A percentile compares a stretch with the other conserved stretches of the same genome.
phyloP scores from a whole-genome alignment of 1,284 basidiomycete genomes.

The Porodaedalea pini region DNA sequence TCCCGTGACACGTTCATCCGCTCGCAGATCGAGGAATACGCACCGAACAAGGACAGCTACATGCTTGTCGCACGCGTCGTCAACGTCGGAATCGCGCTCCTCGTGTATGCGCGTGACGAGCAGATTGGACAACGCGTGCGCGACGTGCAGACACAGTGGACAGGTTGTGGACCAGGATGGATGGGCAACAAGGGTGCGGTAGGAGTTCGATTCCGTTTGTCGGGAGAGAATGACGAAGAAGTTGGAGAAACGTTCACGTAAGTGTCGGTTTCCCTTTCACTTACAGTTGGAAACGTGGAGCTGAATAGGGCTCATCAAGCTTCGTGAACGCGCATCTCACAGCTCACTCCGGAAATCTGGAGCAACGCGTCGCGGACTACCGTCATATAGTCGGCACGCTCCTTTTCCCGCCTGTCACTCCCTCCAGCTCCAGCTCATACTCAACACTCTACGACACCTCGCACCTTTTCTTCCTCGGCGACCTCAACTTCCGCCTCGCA shows the following conservation, averaged over 20 bases:
- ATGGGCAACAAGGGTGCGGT: slow-evolving; percentile 98
- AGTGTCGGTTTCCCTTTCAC: slow-evolving; percentile 28
- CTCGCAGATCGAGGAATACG: slow-evolving; percentile 64
- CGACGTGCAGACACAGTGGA: slow-evolving; percentile 74
- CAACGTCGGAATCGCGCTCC: slow-evolving; percentile 75
- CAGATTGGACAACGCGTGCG: slow-evolving; percentile 55
- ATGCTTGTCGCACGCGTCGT: slow-evolving; percentile 70
- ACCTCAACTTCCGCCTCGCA: slow-evolving; percentile 85
- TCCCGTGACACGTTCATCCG: slow-evolving; percentile 61
- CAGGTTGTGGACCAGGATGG: slow-evolving; percentile 66
- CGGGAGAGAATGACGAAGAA: slow-evolving; percentile 45
- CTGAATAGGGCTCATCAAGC: slow-evolving; percentile 39
- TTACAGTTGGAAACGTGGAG: not conserved
- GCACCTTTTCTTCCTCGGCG: slow-evolving; percentile 84
- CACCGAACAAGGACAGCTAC: slow-evolving; percentile 66
- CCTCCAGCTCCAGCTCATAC: slow-evolving; percentile 32
- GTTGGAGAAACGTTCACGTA: slow-evolving; percentile 80
- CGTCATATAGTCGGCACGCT: slow-evolving; percentile 78
- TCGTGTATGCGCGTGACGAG: slow-evolving; percentile 77
- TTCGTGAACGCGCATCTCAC: slow-evolving; percentile 93
- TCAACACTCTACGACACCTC: slow-evolving; percentile 78
- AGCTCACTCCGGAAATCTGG: slow-evolving; percentile 75
- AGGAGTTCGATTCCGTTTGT: slow-evolving; percentile 78
- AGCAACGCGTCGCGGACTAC: slow-evolving; percentile 77
- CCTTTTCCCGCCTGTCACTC: slow-evolving; percentile 64